A percentile compares a stretch with the other conserved stretches of the same genome.
Conservation (phyloP, 331 rosid species). For the Quercus lobata region DNA sequence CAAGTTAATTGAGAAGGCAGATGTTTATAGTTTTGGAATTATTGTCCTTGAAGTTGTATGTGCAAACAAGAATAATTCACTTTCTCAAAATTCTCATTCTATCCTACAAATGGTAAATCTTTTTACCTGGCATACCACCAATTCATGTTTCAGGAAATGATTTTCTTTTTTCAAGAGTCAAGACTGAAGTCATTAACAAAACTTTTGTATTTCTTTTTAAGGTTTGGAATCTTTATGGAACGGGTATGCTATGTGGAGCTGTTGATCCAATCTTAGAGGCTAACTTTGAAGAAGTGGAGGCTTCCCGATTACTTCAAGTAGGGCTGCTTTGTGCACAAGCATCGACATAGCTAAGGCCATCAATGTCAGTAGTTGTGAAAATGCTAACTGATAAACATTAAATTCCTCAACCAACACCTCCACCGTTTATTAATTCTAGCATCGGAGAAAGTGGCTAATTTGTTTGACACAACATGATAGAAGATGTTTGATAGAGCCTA, state of each 20-base stretch:
- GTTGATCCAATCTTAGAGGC: slow-evolving; percentile 48
- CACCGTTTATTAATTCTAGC: slow-evolving; percentile 45
- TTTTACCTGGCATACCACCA: neutral
- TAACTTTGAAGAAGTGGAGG: slow-evolving; percentile 32
- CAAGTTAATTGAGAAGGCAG: slow-evolving; percentile 64
- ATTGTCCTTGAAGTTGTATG: slow-evolving; percentile 51
- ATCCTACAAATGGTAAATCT: slow-evolving; percentile 51
- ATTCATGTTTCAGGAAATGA: neutral
- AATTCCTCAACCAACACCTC: slow-evolving; percentile 64
- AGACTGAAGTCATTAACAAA: neutral
- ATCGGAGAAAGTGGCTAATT: slow-evolving; percentile 24
- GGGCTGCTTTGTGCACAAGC: slow-evolving; percentile 78
- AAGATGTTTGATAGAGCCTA: slow-evolving; percentile 41
- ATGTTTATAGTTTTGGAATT: slow-evolving; percentile 73
- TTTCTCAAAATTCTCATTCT: slow-evolving; percentile 35
- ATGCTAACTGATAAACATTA: slow-evolving; percentile 39
- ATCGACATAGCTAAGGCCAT: slow-evolving; percentile 59
- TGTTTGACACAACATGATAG: slow-evolving; percentile 33
- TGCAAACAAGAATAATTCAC: slow-evolving; percentile 47
- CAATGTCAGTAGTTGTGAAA: slow-evolving; percentile 60
- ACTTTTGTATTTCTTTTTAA: slow-evolving; percentile 10
- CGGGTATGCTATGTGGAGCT: slow-evolving; percentile 35
- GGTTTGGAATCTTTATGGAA: slow-evolving; percentile 60
- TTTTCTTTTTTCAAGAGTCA: neutral
- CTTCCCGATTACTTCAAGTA: slow-evolving; percentile 51